Conservation (phyloP, 805 yeast species). For the Candida peoriensis region DNA sequence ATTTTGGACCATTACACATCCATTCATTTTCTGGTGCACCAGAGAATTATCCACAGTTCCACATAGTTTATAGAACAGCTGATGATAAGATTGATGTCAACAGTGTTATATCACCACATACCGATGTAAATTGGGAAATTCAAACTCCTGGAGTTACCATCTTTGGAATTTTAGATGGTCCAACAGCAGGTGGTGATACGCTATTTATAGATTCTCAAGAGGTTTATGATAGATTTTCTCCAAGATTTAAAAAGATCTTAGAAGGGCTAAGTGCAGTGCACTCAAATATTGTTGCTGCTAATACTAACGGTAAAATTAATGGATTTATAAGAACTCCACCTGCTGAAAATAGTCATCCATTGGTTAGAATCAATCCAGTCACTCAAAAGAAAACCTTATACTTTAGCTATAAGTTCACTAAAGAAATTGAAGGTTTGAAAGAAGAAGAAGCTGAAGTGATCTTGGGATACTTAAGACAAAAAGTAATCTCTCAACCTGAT, state of each 20-base stretch:
- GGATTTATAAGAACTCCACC: slow-evolving; percentile 63
- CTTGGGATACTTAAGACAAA: slow-evolving; percentile 50
- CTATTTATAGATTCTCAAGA: slow-evolving; percentile 63
- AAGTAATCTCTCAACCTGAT: slow-evolving; percentile 50
- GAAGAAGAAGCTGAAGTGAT: slow-evolving; percentile 63
- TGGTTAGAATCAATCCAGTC: slow-evolving; percentile 70
- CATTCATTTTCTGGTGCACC: slow-evolving; percentile 77
- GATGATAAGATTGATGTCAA: slow-evolving; percentile 26
- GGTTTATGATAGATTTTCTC: slow-evolving; percentile 68
- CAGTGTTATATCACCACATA: slow-evolving; percentile 47
- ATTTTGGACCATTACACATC: slow-evolving; percentile 67
- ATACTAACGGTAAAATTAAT: slow-evolving; percentile 51
- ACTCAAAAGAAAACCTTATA: slow-evolving; percentile 55
- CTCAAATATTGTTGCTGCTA: slow-evolving; percentile 62
- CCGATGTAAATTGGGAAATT: slow-evolving; percentile 68
- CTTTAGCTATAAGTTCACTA: slow-evolving; percentile 56
- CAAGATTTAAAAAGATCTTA: slow-evolving; percentile 52
- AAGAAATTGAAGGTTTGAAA: slow-evolving; percentile 67
- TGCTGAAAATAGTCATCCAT: slow-evolving; percentile 52
- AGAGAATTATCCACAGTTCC: slow-evolving; percentile 51
- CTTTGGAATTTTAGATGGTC: slow-evolving; percentile 56
- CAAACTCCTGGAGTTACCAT: slow-evolving; percentile 72
- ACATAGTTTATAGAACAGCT: slow-evolving; percentile 47
- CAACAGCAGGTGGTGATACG: slow-evolving; percentile 71
- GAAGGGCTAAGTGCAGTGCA: slow-evolving; percentile 63